Base-by-base conservation (phyloP, 2,329 filamentous ascomycete species). In the Fusarium palustre region DNA sequence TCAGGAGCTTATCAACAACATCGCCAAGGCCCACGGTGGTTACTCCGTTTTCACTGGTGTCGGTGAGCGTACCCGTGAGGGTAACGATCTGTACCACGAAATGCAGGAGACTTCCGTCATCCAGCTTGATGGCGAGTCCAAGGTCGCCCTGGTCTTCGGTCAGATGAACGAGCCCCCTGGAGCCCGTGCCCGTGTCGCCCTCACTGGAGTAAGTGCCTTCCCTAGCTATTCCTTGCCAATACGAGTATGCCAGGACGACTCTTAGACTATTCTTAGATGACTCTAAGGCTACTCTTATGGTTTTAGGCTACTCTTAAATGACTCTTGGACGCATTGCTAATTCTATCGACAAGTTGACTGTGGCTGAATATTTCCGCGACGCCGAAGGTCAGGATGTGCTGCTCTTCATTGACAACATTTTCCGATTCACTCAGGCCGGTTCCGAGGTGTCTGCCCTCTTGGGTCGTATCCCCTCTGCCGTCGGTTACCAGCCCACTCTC, bases 1-100 rank as follows among this genome's bases (percentile, higher is more conserved):
- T 84, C 96, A 99, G 90, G 96, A 99, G 88, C 87, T 99, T 82
- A 99, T 99, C 88, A 99, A 99, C 94, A 99, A 99, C 92, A 98
- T 99, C 82, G 96, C 96, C 86, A 98, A 98, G 91, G 96, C 96
- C 78, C 96, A 99, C 88, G 96, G 96, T 97, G 96, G 96, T 97
- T 99, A 97, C 92, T 99, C 96, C 76, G 96, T 99, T 83, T 99
- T 99, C 92, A 97, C 94, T 82, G 96, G 96, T 95, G 96, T 99
- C 86, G 96, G 96, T 84, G 96, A 99, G 92, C 95, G 96, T 89
- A 99, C 96, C 82, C 96, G 96, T 93, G 96, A 99, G 91, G 96
- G 96, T 90, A 99, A 99, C 91, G 96, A 99, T 91, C 85, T 99
- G 89, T 99, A 99, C 92, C 95, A 99, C 87, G 96, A 99, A 90